Percentiles rank a stretch among this genome's conserved stretches.
These are phyloP conservation scores for Lecanicillium sp. DNA, from an alignment of 2,329 filamentous ascomycete species.

Conservation along the genomic window DNA sequence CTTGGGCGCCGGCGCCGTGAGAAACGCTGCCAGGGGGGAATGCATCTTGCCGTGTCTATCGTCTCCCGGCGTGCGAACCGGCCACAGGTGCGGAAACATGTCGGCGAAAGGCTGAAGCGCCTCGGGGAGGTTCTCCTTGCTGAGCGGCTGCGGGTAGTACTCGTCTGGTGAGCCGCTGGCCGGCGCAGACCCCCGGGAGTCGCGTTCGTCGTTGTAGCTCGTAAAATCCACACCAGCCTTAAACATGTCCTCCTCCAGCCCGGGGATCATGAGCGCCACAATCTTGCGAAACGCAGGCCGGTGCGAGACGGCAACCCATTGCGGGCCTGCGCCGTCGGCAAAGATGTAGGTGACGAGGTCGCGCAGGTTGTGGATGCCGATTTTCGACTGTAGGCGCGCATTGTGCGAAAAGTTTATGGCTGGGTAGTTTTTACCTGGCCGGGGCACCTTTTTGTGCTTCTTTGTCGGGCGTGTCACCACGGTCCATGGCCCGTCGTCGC, in stretches of 20 bases:
- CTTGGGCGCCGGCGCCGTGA: conserved; percentile 66
- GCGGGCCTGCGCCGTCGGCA: conserved; percentile 55
- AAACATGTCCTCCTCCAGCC: conserved; percentile 87
- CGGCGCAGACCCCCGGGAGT: conserved; percentile 23
- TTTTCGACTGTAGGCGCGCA: conserved; percentile 51
- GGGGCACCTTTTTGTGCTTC: conserved; percentile 55
- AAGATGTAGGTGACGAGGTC: conserved; percentile 59
- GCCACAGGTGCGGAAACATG: conserved; percentile 86
- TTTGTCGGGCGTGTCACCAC: conserved; percentile 46
- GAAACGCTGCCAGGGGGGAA: conserved; percentile 79
- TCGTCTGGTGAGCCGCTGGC: conserved; percentile 45
- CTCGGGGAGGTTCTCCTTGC: conserved; percentile 41
- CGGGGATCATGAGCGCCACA: conserved; percentile 86
- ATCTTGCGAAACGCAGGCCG: conserved; percentile 65
- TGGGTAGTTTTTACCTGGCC: conserved; percentile 49
- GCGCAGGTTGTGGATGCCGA: conserved; percentile 56
- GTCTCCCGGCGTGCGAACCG: conserved; percentile 79
- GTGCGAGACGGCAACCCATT: conserved; percentile 57
- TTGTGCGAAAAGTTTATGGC: conserved; percentile 49
- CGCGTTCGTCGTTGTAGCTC: conserved; percentile 31
- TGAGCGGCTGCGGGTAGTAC: conserved; percentile 49
- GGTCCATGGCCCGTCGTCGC: conserved; percentile 42
- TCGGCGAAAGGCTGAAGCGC: conserved; percentile 61
- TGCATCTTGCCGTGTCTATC: conserved; percentile 73
- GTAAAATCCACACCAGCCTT: conserved; percentile 47